Evolutionary conservation across 2,329 filamentous ascomycete genomes (phyloP), one percentile per base, ranked within the genome.

Genomic region (Colletotrichum liaoningense): DNA sequence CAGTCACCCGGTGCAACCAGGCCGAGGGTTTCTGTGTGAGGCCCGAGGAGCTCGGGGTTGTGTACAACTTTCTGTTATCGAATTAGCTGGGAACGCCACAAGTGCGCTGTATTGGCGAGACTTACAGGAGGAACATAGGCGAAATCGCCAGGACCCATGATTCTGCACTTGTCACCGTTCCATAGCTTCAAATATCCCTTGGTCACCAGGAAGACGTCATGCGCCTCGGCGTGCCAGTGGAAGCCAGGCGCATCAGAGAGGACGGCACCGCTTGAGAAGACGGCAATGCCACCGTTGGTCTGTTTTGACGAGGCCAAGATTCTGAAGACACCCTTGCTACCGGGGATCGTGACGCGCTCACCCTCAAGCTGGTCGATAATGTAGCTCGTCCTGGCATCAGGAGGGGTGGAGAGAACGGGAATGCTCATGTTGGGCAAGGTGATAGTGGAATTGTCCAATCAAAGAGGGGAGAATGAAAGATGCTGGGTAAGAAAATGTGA

Each of bases 1-100:
- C 89, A 91, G 77, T 89, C 88, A 5, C 88, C 89, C 0, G 89
- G 89, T 0, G 87, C 87, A 33, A 91, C 86, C 4, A 91, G 79
- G 16, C 88, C 88, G 1, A 88, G 80, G 24, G 85, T 85, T 74
- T 91, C 89, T 2, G 88, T 88, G 74, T 90, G 87, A 0, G 87
- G 83, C 1, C 88, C 88, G 1, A 88, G 80, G 30, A 89, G 81
- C 68, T 90, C 86, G 5, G 88, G 88, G 75, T 89, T 89, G 77
- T 91, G 89, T 58, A 90, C 82, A 9, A 87, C 81, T 74, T 81
- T 84, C 85, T 88, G 49, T 0, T 2, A 5, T 4, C 28, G 2
- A 0, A 9, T 63, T n/a, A 74, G 52, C 22, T 19, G 16, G 7
- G 16, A n/a, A 46, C 16, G 19, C 16, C 42, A 19, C 6, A 9